A percentile compares a stretch with the other conserved stretches of the same genome.
Conservation (phyloP, 441 rosid species). For the Aquilaria agallochum region DNA sequence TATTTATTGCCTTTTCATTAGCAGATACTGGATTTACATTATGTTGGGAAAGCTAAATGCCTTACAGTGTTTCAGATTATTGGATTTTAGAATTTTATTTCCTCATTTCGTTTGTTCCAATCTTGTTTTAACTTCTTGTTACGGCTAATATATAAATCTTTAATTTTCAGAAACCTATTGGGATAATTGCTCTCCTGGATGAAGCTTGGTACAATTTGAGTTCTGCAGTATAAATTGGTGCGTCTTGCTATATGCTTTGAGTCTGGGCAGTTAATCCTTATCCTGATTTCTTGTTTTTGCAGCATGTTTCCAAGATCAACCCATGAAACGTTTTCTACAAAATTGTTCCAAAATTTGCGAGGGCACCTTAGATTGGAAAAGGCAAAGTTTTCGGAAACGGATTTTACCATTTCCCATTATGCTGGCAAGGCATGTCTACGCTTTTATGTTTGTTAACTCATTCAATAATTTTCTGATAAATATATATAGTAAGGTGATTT, state of each 20-base stretch:
- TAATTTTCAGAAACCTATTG: constrained; percentile 90
- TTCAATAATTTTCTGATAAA: constrained; percentile 14
- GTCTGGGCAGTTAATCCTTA: constrained; percentile 32
- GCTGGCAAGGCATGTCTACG: constrained; percentile 88
- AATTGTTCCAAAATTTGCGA: constrained; percentile 74
- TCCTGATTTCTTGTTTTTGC: constrained; percentile 45
- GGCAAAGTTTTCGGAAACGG: constrained; percentile 96
- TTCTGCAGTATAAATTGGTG: constrained; percentile 37
- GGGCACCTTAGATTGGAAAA: constrained; percentile 75
- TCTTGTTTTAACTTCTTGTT: constrained; percentile 11
- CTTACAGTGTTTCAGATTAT: no score
- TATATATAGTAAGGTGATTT: constrained; percentile 18
- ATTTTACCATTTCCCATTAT: constrained; percentile 86
- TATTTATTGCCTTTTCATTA: no score
- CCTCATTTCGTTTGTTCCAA: constrained; percentile 7
- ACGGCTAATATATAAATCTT: constrained; percentile 16
- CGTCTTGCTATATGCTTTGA: constrained; percentile 22
- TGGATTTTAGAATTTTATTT: neutral
- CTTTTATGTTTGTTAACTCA: constrained; percentile 11
- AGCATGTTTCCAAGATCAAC: constrained; percentile 99
- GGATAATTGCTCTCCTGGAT: constrained; percentile 90
- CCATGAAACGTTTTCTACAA: constrained; percentile 76
- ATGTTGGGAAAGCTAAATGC: no score
- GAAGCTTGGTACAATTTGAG: constrained; percentile 88
- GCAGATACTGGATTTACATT: no score